A percentile compares a stretch with the other conserved stretches of the same genome.
Conservation (phyloP, 2,329 filamentous ascomycete species). For the Ceratocystis eucalypticola region DNA sequence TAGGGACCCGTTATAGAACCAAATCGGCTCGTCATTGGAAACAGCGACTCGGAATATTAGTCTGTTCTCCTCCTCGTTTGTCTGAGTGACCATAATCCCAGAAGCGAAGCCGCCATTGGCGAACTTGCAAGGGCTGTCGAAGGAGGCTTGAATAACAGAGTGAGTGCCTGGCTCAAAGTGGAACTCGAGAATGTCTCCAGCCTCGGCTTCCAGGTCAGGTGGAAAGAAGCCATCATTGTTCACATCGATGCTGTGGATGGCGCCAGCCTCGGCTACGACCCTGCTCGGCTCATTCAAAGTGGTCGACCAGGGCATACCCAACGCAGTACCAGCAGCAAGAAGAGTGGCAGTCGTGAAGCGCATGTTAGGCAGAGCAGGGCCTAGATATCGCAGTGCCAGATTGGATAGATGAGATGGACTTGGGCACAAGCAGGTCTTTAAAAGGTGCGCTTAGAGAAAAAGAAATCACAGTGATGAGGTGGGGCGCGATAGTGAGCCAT, state of each 20-base stretch:
- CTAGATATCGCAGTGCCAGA: neutral
- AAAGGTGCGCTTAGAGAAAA: no score
- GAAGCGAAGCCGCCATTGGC: slow-evolving; percentile 32
- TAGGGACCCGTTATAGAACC: neutral
- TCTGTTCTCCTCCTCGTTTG: slow-evolving; percentile 20
- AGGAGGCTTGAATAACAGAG: slow-evolving; percentile 33
- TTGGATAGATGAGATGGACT: neutral
- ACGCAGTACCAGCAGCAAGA: neutral
- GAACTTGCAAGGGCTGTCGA: slow-evolving; percentile 31
- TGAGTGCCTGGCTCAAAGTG: slow-evolving; percentile 40
- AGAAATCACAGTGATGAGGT: no score
- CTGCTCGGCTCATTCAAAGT: no score
- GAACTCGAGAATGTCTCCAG: slow-evolving; percentile 41
- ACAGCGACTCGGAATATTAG: slow-evolving; percentile 17
- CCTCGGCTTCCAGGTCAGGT: slow-evolving; percentile 34
- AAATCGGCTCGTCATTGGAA: neutral
- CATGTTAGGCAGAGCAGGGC: neutral
- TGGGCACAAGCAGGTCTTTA: no score
- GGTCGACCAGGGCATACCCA: neutral
- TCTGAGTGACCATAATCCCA: slow-evolving; percentile 24
- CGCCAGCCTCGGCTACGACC: no score
- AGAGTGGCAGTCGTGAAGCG: neutral
- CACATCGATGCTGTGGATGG: neutral
- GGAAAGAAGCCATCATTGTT: slow-evolving; percentile 34
- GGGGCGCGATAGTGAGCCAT: no score